phyloP scores from a whole-genome alignment of 2,329 filamentous ascomycete genomes.

The Penicillium olsonii region DNA sequence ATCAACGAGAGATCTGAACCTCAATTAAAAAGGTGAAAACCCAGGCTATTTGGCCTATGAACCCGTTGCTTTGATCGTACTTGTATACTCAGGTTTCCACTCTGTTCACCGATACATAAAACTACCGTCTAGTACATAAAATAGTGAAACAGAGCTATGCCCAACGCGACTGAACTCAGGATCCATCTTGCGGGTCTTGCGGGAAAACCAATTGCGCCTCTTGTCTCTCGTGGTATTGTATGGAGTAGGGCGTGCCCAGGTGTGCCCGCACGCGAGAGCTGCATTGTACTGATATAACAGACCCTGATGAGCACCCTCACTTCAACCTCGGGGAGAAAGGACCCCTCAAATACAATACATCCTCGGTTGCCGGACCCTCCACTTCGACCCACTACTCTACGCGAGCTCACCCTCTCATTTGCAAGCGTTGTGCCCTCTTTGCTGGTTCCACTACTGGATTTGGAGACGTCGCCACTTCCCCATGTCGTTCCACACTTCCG shows the following conservation, averaged over 20 bases:
- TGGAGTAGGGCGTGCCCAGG: no score
- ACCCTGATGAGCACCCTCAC: no score
- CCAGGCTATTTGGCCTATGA: conserved; percentile 19
- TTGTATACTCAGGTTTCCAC: no score
- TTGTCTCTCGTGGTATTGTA: no score
- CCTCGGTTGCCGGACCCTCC: background rate
- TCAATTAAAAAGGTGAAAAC: conserved; percentile 27
- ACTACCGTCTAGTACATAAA: no score
- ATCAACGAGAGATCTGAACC: conserved; percentile 12
- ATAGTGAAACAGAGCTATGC: no score
- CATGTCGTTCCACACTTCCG: conserved; percentile 6
- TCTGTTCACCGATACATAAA: background rate
- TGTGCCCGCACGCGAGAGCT: no score
- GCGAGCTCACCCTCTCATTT: background rate
- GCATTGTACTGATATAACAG: no score
- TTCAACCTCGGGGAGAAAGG: background rate
- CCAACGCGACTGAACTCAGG: no score
- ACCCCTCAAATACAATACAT: background rate
- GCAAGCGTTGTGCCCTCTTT: background rate
- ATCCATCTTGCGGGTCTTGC: no score
- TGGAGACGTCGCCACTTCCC: background rate
- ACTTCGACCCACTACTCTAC: background rate
- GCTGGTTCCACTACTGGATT: background rate
- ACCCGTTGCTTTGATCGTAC: background rate
- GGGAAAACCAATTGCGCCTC: no score